Evolutionary conservation across 192 early-diverging fungal genomes (phyloP), one percentile per base, ranked within the genome.

Genomic region (Coemansia sp.): DNA sequence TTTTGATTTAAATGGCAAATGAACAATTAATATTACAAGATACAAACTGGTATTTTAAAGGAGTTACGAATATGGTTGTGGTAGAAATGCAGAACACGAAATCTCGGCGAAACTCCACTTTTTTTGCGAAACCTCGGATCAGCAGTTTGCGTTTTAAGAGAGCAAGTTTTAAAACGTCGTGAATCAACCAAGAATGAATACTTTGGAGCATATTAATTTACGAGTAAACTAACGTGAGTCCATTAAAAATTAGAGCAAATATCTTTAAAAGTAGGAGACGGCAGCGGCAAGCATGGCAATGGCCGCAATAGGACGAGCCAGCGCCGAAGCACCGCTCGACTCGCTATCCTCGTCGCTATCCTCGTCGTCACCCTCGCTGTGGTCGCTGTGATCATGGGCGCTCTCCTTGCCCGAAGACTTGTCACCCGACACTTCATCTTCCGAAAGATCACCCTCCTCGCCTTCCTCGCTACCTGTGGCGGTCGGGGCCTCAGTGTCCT

Each of bases 271-370:
- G 52, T 23, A 54, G 52, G 52, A 54, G 12, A 24, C 52, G 52
- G 27, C 52, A 24, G 52, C 52, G 15, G 52, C 52, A 23, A 54
- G 5, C 52, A 54, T 32, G 52, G 52, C 52, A 24, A 54, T 54
- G 25, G 52, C 52, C 2, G 52, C 52, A 27, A 23, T 23, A 27
- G 52, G 52, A 15, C 52, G 25, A 4, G 15, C 21, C 5, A 54
- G 17, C 4, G 41, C 41, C 41, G 52, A 54, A 14, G 52, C 52
- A 54, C 52, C 25, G 52, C 52, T 54, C 12, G 52, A 8, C 27
- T 54, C 52, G 52, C 23, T 23, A 23, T 54, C 52, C 4, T 54
- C 52, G 22, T 21, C 9, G 8, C 32, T 27, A 15, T 52, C 5
- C 23, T 21, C 19, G 2, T 14, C 2, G 12, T 54, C 25, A 3